These are phyloP conservation scores for Zanthoxylum bungeanum DNA, from an alignment of 345 rosid genomes.

Conservation along the genomic window DNA sequence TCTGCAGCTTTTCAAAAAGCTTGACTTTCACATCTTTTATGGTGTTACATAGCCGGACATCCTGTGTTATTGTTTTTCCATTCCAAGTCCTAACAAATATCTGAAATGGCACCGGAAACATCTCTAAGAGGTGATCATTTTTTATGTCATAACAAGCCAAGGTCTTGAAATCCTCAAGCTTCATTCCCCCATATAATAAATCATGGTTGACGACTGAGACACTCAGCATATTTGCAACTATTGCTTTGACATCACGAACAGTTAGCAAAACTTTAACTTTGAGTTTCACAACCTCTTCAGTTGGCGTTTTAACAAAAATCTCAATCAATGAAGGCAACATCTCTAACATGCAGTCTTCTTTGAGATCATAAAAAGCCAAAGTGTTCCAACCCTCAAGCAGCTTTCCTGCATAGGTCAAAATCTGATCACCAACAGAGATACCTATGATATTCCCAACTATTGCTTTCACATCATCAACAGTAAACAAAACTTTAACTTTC, in stretches of 20 bases:
- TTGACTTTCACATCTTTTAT: constrained; percentile 16
- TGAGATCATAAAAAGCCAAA: constrained; percentile 30
- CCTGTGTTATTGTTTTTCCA: constrained; percentile 31
- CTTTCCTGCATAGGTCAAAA: constrained; percentile 17
- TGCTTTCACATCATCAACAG: constrained; percentile 26
- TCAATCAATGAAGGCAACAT: constrained; percentile 11
- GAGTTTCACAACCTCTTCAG: constrained; percentile 1
- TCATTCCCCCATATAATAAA: constrained; percentile 19
- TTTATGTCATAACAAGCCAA: constrained; percentile 31
- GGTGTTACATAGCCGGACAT: constrained; percentile 19
- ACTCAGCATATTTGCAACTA: constrained; percentile 17
- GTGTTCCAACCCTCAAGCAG: constrained; percentile 29
- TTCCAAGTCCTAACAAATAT: constrained; percentile 32
- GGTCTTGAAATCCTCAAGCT: constrained; percentile 29
- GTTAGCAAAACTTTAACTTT: constrained; percentile 18
- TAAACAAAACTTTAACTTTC: constrained; percentile 15
- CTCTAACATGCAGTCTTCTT: constrained; percentile 27
- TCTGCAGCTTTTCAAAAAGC: constrained; percentile 15
- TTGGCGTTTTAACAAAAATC: constrained; percentile 29
- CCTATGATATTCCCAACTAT: constrained; percentile 19
- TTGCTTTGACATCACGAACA: constrained; percentile 26
- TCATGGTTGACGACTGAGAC: not conserved
- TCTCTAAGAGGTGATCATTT: constrained; percentile 24
- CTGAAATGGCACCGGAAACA: constrained; percentile 16
- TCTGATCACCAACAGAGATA: not conserved